phyloP scores from a whole-genome alignment of 179 eudicot species.

The Beta corolliflora region DNA sequence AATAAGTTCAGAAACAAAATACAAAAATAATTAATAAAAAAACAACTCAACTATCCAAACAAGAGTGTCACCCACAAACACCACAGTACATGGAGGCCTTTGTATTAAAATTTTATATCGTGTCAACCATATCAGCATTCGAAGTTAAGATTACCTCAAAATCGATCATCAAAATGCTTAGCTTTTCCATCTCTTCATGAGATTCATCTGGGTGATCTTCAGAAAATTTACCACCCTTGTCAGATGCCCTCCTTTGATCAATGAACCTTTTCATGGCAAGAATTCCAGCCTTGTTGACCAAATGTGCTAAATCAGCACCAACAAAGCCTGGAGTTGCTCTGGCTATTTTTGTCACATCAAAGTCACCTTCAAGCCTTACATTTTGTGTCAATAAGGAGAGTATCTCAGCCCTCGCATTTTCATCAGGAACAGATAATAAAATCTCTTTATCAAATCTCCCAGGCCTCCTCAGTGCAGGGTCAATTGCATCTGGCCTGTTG shows the following conservation, averaged over 20 bases:
- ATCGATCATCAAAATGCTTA: slow-evolving; percentile 72
- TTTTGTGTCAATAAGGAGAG: slow-evolving; percentile 60
- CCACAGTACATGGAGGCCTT: not conserved
- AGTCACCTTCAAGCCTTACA: slow-evolving; percentile 69
- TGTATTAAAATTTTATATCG: not conserved
- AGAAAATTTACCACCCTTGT: slow-evolving; percentile 34
- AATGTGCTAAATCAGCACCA: slow-evolving; percentile 77
- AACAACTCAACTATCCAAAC: not conserved
- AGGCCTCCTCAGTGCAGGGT: slow-evolving; percentile 85
- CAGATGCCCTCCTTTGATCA: slow-evolving; percentile 47
- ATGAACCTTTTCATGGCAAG: slow-evolving; percentile 86
- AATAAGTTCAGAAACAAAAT: no score
- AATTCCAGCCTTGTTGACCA: slow-evolving; percentile 79
- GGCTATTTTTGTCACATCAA: slow-evolving; percentile 70
- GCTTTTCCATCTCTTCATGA: slow-evolving; percentile 66
- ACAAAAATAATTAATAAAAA: not conserved
- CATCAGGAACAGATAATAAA: slow-evolving; percentile 74
- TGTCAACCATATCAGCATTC: not conserved
- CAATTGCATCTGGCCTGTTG: slow-evolving; percentile 87
- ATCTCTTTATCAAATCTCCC: slow-evolving; percentile 90
- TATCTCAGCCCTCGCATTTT: slow-evolving; percentile 75
- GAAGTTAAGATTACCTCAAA: slow-evolving; percentile 63
- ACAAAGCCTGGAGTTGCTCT: slow-evolving; percentile 90
- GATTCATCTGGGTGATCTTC: slow-evolving; percentile 71
- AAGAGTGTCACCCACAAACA: not conserved